These are phyloP conservation scores for Hirsutella minnesotensis DNA, from an alignment of 2,329 filamentous ascomycete genomes.

Conservation along the genomic window DNA sequence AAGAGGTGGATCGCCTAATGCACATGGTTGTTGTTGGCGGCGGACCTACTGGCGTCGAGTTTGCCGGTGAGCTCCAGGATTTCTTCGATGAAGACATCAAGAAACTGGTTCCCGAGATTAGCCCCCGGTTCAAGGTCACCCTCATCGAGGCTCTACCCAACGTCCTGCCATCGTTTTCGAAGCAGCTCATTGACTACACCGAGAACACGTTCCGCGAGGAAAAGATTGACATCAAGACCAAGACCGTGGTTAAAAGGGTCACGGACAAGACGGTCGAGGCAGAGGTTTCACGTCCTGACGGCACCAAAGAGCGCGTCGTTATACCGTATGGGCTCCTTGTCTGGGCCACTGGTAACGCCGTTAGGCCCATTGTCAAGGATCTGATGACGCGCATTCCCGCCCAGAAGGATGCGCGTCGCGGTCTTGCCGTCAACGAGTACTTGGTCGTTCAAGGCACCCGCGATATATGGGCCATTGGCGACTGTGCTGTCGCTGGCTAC, in stretches of 20 bases:
- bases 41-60: conserved; percentile 94
- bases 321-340: conserved; percentile 94
- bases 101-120: conserved; percentile 95
- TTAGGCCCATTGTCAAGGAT: conserved; percentile 81
- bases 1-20: conserved; percentile 85
- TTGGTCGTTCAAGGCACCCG: conserved; percentile 94
- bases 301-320: conserved; percentile 66
- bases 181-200: conserved; percentile 98
- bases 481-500: conserved; percentile 95
- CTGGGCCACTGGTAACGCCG: conserved; percentile 94
- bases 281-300: conserved; percentile 69
- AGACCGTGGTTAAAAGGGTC: conserved; percentile 98
- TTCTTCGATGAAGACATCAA: conserved; percentile 98
- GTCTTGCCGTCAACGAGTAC: conserved; percentile 95
- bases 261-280: conserved; percentile 89
- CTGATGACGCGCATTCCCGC: conserved; percentile 86
- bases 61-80: conserved; percentile 94
- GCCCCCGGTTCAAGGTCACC: conserved; percentile 90
- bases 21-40: conserved; percentile 97
- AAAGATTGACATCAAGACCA: conserved; percentile 92
- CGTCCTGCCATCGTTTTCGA: conserved; percentile 95
- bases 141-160: conserved; percentile 95
- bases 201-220: conserved; percentile 99
- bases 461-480: conserved; percentile 95
- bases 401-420: conserved; percentile 88